Evolutionary conservation across 2,329 filamentous ascomycete genomes (phyloP), one percentile per base, ranked within the genome.

Genomic region (Microsporum canis): DNA sequence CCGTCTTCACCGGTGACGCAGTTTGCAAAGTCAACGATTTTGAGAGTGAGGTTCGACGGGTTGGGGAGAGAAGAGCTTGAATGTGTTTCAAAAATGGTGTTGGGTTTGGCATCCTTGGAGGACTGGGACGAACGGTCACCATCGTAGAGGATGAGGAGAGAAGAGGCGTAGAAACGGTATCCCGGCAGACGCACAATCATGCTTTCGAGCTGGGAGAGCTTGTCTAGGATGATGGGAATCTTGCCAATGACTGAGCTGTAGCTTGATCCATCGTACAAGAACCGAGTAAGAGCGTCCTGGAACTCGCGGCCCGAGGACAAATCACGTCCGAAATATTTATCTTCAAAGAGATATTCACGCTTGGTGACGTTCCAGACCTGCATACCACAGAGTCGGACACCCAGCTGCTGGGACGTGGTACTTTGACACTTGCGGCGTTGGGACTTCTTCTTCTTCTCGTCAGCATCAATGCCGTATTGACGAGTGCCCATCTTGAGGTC

Each of bases 401-500:
- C 94, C 0, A 99, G 82, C 72, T 95, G 86, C 63, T 87, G 85
- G 5, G 94, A 97, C 0, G 94, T 99, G 0, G 94, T 99, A 65
- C 84, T 87, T 65, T 89, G 87, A 73, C 94, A 97, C 74, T 99
- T 99, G 67, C 89, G 86, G 62, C 89, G 85, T 73, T 99, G 94
- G 0, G 94, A 97, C 63, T 87, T 86, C 69, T 91, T 89, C 74
- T 99, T 99, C 78, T 95, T 95, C 49, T 90, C 85, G 59, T 83
- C 86, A 1, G 94, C 94, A 67, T 97, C 91, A 10, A 97, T 85
- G 5, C 94, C 94, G 71, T 96, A 97, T 71, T 99, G 94, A 1
- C 94, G 86, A 5, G 94, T 99, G 23, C 94, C 94, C 94, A 99
- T 99, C 72, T 99, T 99, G 64, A 99, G 79, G 71, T 99, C 94